These are phyloP conservation scores for Backusella tuberculispora DNA, from an alignment of 192 early-diverging fungal species.

Conservation along the genomic window DNA sequence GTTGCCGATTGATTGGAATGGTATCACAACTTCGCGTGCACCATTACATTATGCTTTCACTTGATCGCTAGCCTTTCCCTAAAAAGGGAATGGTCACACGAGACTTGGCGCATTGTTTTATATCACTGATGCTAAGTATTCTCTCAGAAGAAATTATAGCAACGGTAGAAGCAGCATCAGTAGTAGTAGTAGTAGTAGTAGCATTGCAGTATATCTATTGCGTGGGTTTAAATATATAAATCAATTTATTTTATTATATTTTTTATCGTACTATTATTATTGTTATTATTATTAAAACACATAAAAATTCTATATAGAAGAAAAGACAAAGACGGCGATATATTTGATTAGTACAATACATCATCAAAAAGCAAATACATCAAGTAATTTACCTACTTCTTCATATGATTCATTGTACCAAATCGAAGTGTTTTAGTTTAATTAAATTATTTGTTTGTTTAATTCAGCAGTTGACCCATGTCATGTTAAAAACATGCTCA, in stretches of 20 bases:
- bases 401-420: background rate
- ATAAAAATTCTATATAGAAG: too few relatives aligned
- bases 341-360: too few relatives aligned
- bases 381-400: background rate
- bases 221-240: too few relatives aligned
- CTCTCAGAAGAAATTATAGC: background rate
- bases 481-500: conserved; percentile 3
- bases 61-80: background rate
- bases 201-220: too few relatives aligned
- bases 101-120: background rate
- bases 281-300: too few relatives aligned
- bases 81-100: background rate
- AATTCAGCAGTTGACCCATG: conserved; percentile 10
- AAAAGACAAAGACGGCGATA: too few relatives aligned
- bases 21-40: background rate
- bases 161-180: too few relatives aligned
- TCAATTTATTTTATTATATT: too few relatives aligned
- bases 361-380: too few relatives aligned
- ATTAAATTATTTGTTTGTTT: background rate
- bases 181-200: too few relatives aligned
- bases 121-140: background rate
- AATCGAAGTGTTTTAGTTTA: background rate
- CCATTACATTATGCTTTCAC: background rate
- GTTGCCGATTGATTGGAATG: background rate
- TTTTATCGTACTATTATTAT: too few relatives aligned